Evolutionary conservation across 208 protist species (phyloP), one percentile per base, ranked within the genome.

Genomic region (Leptomonas seymouri): DNA sequence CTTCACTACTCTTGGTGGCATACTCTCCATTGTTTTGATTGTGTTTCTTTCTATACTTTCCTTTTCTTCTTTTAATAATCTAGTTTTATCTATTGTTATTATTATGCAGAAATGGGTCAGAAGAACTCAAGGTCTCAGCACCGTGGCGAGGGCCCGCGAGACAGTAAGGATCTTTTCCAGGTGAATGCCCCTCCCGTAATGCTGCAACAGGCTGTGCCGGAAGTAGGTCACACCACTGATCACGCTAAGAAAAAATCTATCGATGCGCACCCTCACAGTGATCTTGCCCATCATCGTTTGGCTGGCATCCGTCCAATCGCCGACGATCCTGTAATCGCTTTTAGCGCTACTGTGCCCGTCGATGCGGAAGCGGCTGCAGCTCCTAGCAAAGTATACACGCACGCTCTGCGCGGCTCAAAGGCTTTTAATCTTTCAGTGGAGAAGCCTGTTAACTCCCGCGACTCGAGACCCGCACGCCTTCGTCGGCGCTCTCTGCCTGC

Each of bases 21-120:
- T n/a, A n/a, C n/a, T n/a, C n/a, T n/a, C n/a, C n/a, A n/a, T n/a
- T n/a, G n/a, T n/a, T n/a, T n/a, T n/a, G n/a, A n/a, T n/a, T n/a
- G 7, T 39, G 7, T 39, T 9, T 39, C 34, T 39, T 9, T 3
- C 34, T 39, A 9, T 21, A 49, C 45, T 15, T 4, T 21, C 12
- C 8, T 14, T 27, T 27, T 18, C 18, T 27, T n/a, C 30, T n/a
- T 56, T 46, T 55, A 21, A 28, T 45, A 45, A 36, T 27, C 44
- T 67, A n/a, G 49, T 56, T 25, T 53, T 55, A n/a, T 55, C 61
- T 68, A n/a, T 48, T 15, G 34, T 18, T 69, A 12, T 59, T 23
- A 20, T 49, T n/a, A n/a, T n/a, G 44, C 23, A 27, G 6, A 3
- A 49, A 65, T 65, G 59, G 59, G 59, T 55, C 59, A 65, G 30